Base-by-base conservation (phyloP, 208 protist genomes). In the Hexamita inflata region DNA sequence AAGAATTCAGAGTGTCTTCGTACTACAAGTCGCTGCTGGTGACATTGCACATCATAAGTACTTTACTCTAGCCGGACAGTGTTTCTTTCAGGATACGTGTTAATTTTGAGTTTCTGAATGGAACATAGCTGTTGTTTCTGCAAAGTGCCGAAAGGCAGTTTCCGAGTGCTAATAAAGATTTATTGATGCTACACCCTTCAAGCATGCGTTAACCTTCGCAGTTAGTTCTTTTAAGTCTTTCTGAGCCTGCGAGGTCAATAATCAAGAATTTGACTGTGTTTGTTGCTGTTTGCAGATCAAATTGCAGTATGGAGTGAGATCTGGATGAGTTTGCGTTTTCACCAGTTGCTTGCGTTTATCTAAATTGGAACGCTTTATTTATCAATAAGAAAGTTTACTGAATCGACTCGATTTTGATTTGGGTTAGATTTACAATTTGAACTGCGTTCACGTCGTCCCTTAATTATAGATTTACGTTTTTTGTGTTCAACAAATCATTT, bases 141-240 rank as follows among this genome's bases (percentile, higher is more conserved):
- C 32, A 2, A 19, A 9, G 38, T 24, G 81, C 82, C 15, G 93
- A 82, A 57, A 93, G 90, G 4, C 92, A 91, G 30, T 88, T 89
- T 65, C 90, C 89, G 38, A 94, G 86, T 0, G 89, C 89, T 19
- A 94, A 84, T 58, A 94, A 83, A 1, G 90, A 93, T 41, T 87
- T 82, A 73, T 94, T 94, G 76, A 94, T 94, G 77, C 90, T 93
- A 74, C 88, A 89, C 39, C 91, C 91, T 78, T 94, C 91, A 13
- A 83, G 82, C 42, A 91, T 64, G 19, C 85, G 57, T 11, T 70
- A 34, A 0, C 88, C 88, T 1, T 32, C 61, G 62, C 90, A 91
- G 19, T 79, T 41, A 11, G 87, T 88, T 1, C 84, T 85, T 38
- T 70, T 70, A 7, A 38, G 4, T 39, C 88, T 38, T 74, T 91